Base-by-base conservation (phyloP, 495 filamentous ascomycete genomes). In the Letharia columbiana region DNA sequence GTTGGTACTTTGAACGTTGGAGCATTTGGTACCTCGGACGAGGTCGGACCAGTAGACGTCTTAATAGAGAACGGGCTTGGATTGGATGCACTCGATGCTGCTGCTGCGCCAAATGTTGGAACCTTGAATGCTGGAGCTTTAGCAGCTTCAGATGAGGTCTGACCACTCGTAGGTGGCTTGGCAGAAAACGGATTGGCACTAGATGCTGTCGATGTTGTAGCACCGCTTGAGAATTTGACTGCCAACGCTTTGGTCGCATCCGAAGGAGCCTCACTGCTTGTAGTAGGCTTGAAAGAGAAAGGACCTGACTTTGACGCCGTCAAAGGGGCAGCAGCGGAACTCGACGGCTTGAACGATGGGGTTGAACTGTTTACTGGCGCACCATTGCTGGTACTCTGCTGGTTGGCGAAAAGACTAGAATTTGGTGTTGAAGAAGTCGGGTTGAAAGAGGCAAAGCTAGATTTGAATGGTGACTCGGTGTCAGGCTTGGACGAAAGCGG, bases 271-370 rank as follows among this genome's bases (percentile, higher is more conserved):
- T 61, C 65, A 61, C 65, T 69, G 45, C 67, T 71, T n/a, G 63
- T 67, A 11, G 67, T 65, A 40, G 73, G 56, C 47, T 73, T 75
- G 44, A 73, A 31, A 13, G 73, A 64, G 54, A 35, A 60, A 18
- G 57, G 37, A 64, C 41, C 39, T 8, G 62, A 20, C 4, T 63
- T 10, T 58, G 37, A 56, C 35, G 72, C 44, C 15, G 67, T 47
- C 52, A 13, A 35, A 35, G 52, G 33, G 6, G 31, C 31, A 57
- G 15, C 20, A 37, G 31, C 54, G 54, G 33, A 57, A 37, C 0
- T 33, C 17, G 33, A 35, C 31, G 54, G 33, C 54, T 37, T 57
- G 33, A 37, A 20, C 3, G 54, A 37, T 57, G 54, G 7, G 33
- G 33, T 57, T 10, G 54, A 57, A 10, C 17, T 57, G n/a, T 0